phyloP scores from a whole-genome alignment of 106 monocot species.

The Dendrobium nobile region DNA sequence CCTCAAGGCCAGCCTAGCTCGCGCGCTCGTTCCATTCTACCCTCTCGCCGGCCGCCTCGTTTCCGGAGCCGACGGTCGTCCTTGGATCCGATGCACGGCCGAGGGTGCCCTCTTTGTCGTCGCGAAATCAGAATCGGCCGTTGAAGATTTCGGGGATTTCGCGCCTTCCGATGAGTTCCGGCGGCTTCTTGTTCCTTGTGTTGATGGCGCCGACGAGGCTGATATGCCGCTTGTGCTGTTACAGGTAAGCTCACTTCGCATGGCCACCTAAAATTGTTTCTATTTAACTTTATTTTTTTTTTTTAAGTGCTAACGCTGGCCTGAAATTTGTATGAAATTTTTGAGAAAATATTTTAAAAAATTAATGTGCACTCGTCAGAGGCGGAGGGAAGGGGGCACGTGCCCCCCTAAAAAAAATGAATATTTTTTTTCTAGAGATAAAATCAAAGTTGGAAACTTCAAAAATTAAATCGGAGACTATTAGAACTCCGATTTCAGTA shows the following conservation, averaged over 20 bases:
- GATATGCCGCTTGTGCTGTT: slow-evolving; percentile 17
- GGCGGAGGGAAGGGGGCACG: too few species aligned
- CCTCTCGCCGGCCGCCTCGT: slow-evolving; percentile 41
- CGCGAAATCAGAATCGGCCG: slow-evolving; percentile 17
- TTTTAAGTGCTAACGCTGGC: too few species aligned
- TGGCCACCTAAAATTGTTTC: too few species aligned
- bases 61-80: slow-evolving; percentile 12
- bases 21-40: slow-evolving; percentile 41
- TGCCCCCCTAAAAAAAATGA: too few species aligned
- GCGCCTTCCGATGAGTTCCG: slow-evolving; percentile 28
- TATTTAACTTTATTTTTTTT: too few species aligned
- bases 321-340: too few species aligned
- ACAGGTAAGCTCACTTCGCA: slow-evolving; percentile 27
- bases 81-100: slow-evolving; percentile 49
- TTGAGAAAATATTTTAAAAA: too few species aligned
- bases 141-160: slow-evolving; percentile 47
- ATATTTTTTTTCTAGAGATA: too few species aligned
- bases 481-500: too few species aligned
- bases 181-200: slow-evolving; percentile 19
- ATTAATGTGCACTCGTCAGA: too few species aligned
- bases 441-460: too few species aligned
- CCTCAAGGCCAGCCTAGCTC: slow-evolving; percentile 19
- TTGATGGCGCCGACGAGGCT: slow-evolving; percentile 2
- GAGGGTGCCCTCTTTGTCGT: slow-evolving; percentile 51
- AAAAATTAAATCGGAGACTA: too few species aligned